A percentile compares a stretch with the other conserved stretches of the same genome.
phyloP scores from a whole-genome alignment of 75 land plant species.

The Adiantum capillusveneris region DNA sequence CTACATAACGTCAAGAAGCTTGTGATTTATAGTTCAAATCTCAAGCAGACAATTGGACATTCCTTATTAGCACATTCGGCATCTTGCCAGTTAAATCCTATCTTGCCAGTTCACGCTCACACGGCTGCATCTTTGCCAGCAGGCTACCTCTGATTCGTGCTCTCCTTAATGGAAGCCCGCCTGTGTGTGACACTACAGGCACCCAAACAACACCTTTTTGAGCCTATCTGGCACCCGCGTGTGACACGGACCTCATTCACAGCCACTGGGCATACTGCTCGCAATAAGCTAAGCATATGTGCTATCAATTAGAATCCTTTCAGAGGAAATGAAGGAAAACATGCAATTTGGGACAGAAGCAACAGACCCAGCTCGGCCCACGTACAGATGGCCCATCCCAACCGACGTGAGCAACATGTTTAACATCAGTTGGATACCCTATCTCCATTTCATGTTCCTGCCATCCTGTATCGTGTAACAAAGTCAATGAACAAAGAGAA shows the following conservation, averaged over 20 bases:
- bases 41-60: no score
- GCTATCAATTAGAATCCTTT: neutral
- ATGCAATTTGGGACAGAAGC: neutral
- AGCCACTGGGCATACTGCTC: neutral
- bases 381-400: conserved; percentile 66
- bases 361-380: conserved; percentile 63
- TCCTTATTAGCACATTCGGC: no score
- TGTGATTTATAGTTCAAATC: no score
- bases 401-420: conserved; percentile 78
- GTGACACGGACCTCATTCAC: neutral
- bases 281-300: no score
- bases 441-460: conserved; percentile 77
- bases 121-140: neutral
- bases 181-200: no score
- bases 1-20: conserved; percentile 21
- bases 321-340: neutral
- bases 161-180: neutral
- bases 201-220: neutral
- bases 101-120: neutral
- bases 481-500: neutral
- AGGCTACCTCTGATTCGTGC: neutral
- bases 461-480: conserved; percentile 16
- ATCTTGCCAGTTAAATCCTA: no score
- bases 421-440: conserved; percentile 83
- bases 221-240: neutral